A percentile compares a stretch with the other conserved stretches of the same genome.
Conservation (phyloP, 1,284 basidiomycete genomes). For the Puccinia horiana region DNA sequence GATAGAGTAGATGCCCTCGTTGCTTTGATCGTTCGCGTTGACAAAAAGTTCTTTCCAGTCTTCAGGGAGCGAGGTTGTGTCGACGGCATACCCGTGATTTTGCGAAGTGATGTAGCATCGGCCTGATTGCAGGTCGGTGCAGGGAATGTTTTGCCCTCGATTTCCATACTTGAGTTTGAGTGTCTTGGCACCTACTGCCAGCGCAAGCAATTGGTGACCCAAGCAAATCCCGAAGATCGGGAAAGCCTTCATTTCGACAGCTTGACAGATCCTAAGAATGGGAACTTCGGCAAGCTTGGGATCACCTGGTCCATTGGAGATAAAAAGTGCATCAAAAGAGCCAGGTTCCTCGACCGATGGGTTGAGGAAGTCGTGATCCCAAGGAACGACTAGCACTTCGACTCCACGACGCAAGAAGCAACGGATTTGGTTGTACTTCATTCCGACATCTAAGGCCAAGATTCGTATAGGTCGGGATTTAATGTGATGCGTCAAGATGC, state of each 20-base stretch:
- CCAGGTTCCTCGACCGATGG: constrained; percentile 65
- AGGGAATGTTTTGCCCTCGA: constrained; percentile 97
- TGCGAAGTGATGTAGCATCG: constrained; percentile 99
- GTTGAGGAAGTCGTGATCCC: constrained; percentile 89
- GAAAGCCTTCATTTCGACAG: constrained; percentile 71
- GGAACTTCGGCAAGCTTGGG: constrained; percentile 78
- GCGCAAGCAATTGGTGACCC: constrained; percentile 92
- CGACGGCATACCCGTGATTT: constrained; percentile 98
- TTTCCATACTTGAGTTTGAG: constrained; percentile 99
- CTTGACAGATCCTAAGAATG: constrained; percentile 70
- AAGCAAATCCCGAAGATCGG: constrained; percentile 99
- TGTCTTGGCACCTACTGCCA: constrained; percentile 89
- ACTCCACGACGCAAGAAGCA: constrained; percentile 92
- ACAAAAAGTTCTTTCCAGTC: constrained; percentile 93
- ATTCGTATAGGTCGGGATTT: constrained; percentile 75
- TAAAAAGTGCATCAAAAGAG: constrained; percentile 89
- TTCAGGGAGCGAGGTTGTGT: constrained; percentile 72
- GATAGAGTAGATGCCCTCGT: constrained; percentile 89
- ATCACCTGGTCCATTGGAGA: constrained; percentile 98
- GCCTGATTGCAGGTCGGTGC: constrained; percentile 88
- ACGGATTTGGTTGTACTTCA: constrained; percentile 99
- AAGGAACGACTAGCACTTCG: constrained; percentile 95
- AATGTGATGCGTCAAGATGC: constrained; percentile 71
- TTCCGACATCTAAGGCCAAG: constrained; percentile 91
- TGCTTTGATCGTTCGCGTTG: constrained; percentile 96